Evolutionary conservation across 768 basidiomycete genomes (phyloP).

Genomic region (Hericium rajendrae): DNA sequence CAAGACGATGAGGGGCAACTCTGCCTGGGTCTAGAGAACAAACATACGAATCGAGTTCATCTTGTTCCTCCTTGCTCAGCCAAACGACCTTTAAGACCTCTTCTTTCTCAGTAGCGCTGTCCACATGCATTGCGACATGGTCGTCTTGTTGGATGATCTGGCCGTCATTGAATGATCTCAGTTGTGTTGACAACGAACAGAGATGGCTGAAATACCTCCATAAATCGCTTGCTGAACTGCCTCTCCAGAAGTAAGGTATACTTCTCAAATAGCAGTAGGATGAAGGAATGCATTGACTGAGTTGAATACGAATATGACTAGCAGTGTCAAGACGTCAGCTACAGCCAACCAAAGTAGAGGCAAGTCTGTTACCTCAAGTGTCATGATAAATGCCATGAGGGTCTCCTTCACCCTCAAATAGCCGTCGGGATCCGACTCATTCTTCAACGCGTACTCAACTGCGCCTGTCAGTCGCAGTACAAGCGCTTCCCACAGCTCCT

Average conservation of each 20-base stretch:
- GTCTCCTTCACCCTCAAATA: constrained; percentile 80
- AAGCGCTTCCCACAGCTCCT: constrained; percentile 91
- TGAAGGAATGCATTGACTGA: constrained; percentile 69
- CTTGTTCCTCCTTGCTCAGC: constrained; percentile 61
- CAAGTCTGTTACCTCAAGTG: constrained; percentile 60
- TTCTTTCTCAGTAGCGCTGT: constrained; percentile 51
- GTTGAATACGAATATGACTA: constrained; percentile 81
- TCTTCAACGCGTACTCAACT: constrained; percentile 61
- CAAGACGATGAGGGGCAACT: neutral
- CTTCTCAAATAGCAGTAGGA: constrained; percentile 84
- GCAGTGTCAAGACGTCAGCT: neutral
- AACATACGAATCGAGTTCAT: constrained; percentile 43
- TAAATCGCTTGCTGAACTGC: constrained; percentile 76
- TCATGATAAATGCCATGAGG: constrained; percentile 80
- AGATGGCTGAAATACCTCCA: constrained; percentile 42
- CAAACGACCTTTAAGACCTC: constrained; percentile 76
- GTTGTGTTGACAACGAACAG: neutral
- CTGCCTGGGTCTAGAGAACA: neutral
- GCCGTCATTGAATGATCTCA: neutral
- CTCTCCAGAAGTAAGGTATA: constrained; percentile 75
- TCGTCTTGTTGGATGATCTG: constrained; percentile 86
- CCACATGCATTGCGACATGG: constrained; percentile 76
- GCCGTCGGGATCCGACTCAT: constrained; percentile 70
- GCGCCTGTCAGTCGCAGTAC: constrained; percentile 62
- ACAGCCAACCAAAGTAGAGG: neutral